Conservation (phyloP, 2,329 filamentous ascomycete genomes). For the Claviceps monticola region DNA sequence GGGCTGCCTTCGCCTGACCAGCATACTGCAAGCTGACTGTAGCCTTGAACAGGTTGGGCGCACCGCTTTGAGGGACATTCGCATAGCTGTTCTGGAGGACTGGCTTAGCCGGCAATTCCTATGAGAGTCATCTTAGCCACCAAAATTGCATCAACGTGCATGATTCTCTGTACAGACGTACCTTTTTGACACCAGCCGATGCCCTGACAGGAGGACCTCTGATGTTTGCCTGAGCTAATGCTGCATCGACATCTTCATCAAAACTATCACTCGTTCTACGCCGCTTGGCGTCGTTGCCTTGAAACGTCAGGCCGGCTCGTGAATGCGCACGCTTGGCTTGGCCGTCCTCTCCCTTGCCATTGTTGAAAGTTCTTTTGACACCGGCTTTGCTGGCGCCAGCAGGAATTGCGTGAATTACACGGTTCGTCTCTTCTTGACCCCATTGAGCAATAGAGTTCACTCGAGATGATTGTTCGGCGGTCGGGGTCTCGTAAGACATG, state of each 20-base stretch:
- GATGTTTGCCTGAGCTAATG: constrained; percentile 42
- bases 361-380: constrained; percentile 60
- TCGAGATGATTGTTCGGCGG: constrained; percentile 38
- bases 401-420: constrained; percentile 45
- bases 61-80: constrained; percentile 38
- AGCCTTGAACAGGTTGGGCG: constrained; percentile 49
- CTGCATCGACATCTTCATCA: constrained; percentile 45
- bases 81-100: constrained; percentile 48
- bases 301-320: constrained; percentile 47
- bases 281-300: constrained; percentile 62
- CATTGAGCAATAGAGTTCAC: constrained; percentile 40
- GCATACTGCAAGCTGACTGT: constrained; percentile 54
- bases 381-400: constrained; percentile 47
- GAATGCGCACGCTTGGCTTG: constrained; percentile 29
- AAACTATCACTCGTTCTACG: constrained; percentile 62
- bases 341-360: constrained; percentile 43
- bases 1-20: constrained; percentile 45
- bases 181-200: constrained; percentile 57
- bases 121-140: constrained; percentile 2
- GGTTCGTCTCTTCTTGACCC: constrained; percentile 43
- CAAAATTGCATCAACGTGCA: not conserved
- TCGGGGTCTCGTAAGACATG: constrained; percentile 17
- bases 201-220: constrained; percentile 79
- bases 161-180: constrained; percentile 22
- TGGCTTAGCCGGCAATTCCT: constrained; percentile 49